These are phyloP conservation scores for Alisma plantagoaquatica DNA, from an alignment of 106 monocot species.

Conservation along the genomic window DNA sequence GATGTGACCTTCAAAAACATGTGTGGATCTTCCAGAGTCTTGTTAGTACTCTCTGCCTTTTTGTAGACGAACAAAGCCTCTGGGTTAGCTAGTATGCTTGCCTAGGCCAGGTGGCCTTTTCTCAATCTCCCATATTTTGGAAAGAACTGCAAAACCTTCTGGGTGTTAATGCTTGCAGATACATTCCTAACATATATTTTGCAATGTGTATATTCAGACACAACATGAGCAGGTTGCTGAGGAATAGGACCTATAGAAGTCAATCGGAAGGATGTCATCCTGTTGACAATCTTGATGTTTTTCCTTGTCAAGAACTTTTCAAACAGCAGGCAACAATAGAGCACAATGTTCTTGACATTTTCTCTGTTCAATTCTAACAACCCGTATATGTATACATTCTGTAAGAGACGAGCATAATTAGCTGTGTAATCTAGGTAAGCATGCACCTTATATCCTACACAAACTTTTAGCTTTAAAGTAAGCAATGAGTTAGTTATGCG, in stretches of 20 bases:
- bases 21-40: constrained; percentile 68
- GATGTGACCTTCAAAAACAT: constrained; percentile 64
- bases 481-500: too few species aligned
- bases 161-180: constrained; percentile 45
- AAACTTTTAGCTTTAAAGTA: too few species aligned
- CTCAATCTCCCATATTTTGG: constrained; percentile 76
- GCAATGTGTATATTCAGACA: constrained; percentile 62
- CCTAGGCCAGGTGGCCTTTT: constrained; percentile 73
- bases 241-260: too few species aligned
- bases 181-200: constrained; percentile 90
- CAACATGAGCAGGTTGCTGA: constrained; percentile 7
- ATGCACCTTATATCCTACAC: too few species aligned
- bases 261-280: constrained; percentile 63
- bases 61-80: constrained; percentile 82
- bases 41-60: constrained; percentile 48
- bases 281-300: constrained; percentile 51
- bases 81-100: constrained; percentile 58
- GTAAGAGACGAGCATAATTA: too few species aligned
- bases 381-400: too few species aligned
- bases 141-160: constrained; percentile 60
- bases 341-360: too few species aligned
- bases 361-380: too few species aligned
- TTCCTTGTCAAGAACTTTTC: too few species aligned
- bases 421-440: too few species aligned
- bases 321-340: too few species aligned